Evolutionary conservation across 768 basidiomycete species (phyloP).

Genomic region (Xerocomus spinulosus): DNA sequence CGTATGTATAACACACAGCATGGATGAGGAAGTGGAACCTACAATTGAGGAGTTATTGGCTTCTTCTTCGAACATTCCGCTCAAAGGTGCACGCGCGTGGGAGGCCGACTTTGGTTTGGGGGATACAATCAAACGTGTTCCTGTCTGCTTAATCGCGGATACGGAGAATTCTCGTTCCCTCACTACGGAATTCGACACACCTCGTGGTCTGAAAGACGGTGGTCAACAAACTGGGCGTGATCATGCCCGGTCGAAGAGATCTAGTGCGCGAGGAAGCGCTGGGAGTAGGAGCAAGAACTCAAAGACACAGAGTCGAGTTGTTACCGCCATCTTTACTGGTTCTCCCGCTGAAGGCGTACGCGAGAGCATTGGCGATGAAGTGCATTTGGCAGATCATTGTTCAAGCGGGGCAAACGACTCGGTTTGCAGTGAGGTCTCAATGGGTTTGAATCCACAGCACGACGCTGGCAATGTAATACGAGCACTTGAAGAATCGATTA

Average conservation of each 20-base stretch:
- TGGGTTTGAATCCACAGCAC: background rate
- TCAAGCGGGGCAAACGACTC: background rate
- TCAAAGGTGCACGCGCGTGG: constrained; percentile 30
- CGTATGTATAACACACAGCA: background rate
- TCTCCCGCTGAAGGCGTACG: background rate
- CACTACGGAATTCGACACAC: background rate
- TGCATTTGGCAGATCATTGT: background rate
- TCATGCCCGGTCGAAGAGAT: constrained; percentile 3
- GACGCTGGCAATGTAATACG: constrained; percentile 8
- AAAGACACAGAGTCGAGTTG: constrained; percentile 16
- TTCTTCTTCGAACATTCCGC: constrained; percentile 14
- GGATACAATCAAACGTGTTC: constrained; percentile 30
- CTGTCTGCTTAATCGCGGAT: constrained; percentile 1
- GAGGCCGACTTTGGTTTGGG: constrained; percentile 27
- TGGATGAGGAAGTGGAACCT: constrained; percentile 19
- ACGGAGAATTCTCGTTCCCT: background rate
- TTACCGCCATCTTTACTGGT: constrained; percentile 31
- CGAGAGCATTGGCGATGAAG: background rate
- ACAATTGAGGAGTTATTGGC: constrained; percentile 29
- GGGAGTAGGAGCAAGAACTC: constrained; percentile 7
- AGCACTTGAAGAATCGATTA: constrained; percentile 24
- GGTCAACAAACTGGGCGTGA: background rate
- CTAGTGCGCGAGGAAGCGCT: background rate
- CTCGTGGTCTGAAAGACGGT: background rate
- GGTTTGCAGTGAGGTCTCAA: background rate